phyloP scores from a whole-genome alignment of 169 alveolate species.

The Neospora caninum region DNA sequence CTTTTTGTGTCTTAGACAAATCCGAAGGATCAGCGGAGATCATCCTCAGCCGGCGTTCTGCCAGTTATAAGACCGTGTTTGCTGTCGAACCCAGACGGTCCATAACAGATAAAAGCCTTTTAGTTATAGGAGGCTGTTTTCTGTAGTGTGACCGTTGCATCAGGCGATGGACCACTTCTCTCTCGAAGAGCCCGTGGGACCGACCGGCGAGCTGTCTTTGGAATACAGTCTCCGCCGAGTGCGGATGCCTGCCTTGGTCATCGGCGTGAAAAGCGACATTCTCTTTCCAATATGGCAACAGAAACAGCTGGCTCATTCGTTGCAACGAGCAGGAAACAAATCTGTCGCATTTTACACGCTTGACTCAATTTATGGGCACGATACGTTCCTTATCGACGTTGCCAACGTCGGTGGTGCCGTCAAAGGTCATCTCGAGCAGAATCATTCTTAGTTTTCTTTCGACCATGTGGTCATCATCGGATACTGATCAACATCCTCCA shows the following conservation, averaged over 20 bases:
- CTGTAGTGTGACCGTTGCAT: neutral
- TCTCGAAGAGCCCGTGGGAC: neutral
- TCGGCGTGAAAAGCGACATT: conserved; percentile 59
- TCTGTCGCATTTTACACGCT: conserved; percentile 55
- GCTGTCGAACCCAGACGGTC: too few relatives aligned
- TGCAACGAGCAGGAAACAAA: conserved; percentile 44
- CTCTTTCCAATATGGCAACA: conserved; percentile 65
- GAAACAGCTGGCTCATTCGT: conserved; percentile 32
- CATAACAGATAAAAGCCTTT: too few relatives aligned
- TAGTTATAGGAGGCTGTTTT: too few relatives aligned
- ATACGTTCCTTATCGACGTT: conserved; percentile 64
- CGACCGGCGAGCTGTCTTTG: conserved; percentile 21
- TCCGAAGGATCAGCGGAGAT: too few relatives aligned
- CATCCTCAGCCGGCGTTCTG: too few relatives aligned
- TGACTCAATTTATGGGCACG: conserved; percentile 63
- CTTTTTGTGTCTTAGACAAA: too few relatives aligned
- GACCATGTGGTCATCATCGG: neutral
- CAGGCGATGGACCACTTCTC: conserved; percentile 68
- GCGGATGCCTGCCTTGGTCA: conserved; percentile 58
- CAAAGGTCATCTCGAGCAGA: conserved; percentile 64
- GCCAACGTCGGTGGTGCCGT: conserved; percentile 59
- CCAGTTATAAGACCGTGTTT: too few relatives aligned
- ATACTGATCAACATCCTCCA: too few relatives aligned
- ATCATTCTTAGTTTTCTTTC: neutral
- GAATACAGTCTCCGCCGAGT: conserved; percentile 29